Base-by-base conservation (phyloP, 371 early-diverging fungal species). In the Rhizopus arrhizus region DNA sequence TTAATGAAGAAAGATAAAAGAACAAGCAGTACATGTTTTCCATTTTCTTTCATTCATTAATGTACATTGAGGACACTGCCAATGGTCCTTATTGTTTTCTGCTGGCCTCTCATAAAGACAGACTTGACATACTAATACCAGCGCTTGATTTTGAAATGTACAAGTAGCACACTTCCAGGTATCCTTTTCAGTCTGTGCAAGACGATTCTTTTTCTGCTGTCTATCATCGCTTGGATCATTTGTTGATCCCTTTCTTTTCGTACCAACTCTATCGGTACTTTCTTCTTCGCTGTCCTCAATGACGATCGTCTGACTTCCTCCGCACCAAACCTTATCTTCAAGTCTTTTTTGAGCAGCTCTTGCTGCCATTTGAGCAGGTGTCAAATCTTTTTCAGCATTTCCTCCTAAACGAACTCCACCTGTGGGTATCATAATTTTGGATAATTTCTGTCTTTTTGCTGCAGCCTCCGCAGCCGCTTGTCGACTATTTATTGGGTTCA, bases 281-380 rank as follows among this genome's bases (percentile, higher is more conserved):
- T 40, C 47, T 12, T 59, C 34, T 7, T 57, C 54, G 13, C 53
- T 61, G 40, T 53, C 57, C 12, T 62, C 62, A 7, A 53, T 33
- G 15, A 54, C 29, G 34, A 62, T 50, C 46, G 46, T 45, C n/a
- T 45, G 46, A 55, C 62, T 62, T 33, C 79, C 78, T n/a, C 84
- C 88, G 62, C 88, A 87, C 85, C 86, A 85, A 3, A 75, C 56
- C 13, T 71, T 50, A 62, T 86, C 88, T 58, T 53, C 51, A 45
- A 69, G 54, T 31, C 88, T 66, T 43, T 80, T 66, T 61, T 85
- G 82, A 4, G 88, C 88, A 10, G 85, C 85, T 55, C 53, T 49
- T 2, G 84, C 85, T 2, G 86, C 85, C 72, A 82, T 48, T 45
- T 70, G 62, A 15, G 56, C 54, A 33, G 77, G 74, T 46, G 69